Conservation (phyloP, 179 eudicot species). For the Patellifolia procumbens region DNA sequence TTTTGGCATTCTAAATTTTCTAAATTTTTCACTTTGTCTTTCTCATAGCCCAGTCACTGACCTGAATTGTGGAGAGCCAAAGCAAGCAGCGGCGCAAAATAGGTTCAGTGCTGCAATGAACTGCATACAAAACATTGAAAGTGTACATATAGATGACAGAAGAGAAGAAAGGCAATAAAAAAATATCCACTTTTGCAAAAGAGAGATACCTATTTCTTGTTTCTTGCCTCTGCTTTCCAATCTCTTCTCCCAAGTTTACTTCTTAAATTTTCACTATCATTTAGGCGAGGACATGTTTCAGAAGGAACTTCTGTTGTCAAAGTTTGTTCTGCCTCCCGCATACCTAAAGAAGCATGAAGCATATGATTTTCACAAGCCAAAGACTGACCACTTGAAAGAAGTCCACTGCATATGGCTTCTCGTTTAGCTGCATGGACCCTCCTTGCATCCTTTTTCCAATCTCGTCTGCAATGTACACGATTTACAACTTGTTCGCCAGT, state of each 20-base stretch:
- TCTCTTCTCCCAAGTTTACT: conserved; percentile 49
- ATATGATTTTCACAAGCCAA: conserved; percentile 24
- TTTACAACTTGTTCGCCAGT: conserved; percentile 34
- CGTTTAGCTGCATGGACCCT: conserved; percentile 45
- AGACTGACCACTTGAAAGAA: conserved; percentile 22
- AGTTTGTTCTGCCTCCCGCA: conserved; percentile 15
- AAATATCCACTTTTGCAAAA: background rate
- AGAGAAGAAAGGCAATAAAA: background rate
- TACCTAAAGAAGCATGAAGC: conserved; percentile 20
- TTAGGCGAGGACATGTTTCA: background rate
- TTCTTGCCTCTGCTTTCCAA: conserved; percentile 93
- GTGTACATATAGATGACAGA: background rate
- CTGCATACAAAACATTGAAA: conserved; percentile 5
- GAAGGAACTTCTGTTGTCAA: conserved; percentile 24
- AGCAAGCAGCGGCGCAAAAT: background rate
- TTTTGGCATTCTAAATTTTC: conserved; percentile 1
- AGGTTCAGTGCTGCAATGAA: conserved; percentile 2
- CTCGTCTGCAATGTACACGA: conserved; percentile 49
- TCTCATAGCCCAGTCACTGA: conserved; percentile 2
- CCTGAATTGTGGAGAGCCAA: conserved; percentile 7
- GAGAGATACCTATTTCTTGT: conserved; percentile 42
- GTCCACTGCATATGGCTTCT: conserved; percentile 25
- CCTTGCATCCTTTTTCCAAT: conserved; percentile 91
- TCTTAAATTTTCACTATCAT: conserved; percentile 33
- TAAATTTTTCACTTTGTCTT: background rate